Evolutionary conservation across 2,329 filamentous ascomycete genomes (phyloP).

Genomic region (Nemania bipapillata): DNA sequence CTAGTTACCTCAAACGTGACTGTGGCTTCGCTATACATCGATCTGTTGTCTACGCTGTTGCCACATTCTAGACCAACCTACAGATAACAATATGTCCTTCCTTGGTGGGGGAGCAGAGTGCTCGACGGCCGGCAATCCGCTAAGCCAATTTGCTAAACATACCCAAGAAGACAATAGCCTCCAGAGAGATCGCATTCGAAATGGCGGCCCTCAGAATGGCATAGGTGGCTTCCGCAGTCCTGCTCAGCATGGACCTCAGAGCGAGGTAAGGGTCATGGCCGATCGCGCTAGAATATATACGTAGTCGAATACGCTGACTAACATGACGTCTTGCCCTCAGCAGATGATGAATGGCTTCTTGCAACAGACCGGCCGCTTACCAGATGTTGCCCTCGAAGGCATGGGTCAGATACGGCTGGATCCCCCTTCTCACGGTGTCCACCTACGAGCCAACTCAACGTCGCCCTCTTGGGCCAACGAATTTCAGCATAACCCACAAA

Average conservation of each 20-base stretch:
- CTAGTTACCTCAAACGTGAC: background rate
- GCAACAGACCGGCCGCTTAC: constrained; percentile 75
- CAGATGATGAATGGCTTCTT: constrained; percentile 95
- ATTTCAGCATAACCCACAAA: constrained; percentile 63
- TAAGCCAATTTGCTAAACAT: constrained; percentile 97
- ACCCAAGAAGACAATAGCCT: constrained; percentile 95
- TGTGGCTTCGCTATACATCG: background rate
- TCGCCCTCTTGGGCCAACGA: constrained; percentile 67
- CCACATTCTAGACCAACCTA: constrained; percentile 21
- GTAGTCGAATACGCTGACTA: constrained; percentile 39
- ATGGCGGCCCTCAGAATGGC: constrained; percentile 74
- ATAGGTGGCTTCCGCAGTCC: constrained; percentile 82
- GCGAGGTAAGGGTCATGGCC: constrained; percentile 65
- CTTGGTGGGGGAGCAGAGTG: constrained; percentile 88
- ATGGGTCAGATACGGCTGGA: constrained; percentile 59
- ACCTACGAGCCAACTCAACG: constrained; percentile 64
- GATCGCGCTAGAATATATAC: background rate
- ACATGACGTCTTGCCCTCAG: constrained; percentile 46
- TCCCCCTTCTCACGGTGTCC: constrained; percentile 60
- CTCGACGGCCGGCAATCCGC: constrained; percentile 93
- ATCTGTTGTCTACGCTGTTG: constrained; percentile 15
- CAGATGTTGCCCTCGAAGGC: constrained; percentile 64
- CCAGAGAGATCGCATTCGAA: constrained; percentile 87
- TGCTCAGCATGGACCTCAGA: constrained; percentile 74
- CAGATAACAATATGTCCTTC: constrained; percentile 79